Evolutionary conservation across 106 monocot species (phyloP).

Genomic region (Apostasia ramifera): DNA sequence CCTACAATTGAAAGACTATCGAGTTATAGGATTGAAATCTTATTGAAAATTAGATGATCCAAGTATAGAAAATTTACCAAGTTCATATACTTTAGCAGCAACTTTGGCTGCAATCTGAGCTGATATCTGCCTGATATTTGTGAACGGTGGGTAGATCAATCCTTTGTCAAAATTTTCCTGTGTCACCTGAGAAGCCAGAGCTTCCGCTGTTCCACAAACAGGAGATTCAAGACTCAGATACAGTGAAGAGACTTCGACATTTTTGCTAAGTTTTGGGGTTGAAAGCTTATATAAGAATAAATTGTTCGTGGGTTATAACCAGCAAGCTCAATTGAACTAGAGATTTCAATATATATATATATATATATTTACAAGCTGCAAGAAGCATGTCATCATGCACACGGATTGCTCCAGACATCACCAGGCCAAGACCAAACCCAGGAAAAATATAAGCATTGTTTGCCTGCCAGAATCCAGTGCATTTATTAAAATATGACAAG

Average conservation of each 20-base stretch:
- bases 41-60: no score
- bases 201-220: constrained; percentile 48
- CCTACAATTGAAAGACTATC: constrained; percentile 29
- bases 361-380: constrained; percentile 72
- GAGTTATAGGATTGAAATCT: not conserved
- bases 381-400: constrained; percentile 74
- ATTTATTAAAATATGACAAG: not conserved
- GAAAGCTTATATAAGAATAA: no score
- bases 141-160: constrained; percentile 81
- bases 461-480: constrained; percentile 19
- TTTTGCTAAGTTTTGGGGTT: no score
- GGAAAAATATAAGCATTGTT: constrained; percentile 89
- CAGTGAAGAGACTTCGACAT: no score
- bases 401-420: constrained; percentile 71
- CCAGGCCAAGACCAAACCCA: constrained; percentile 73
- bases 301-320: not conserved
- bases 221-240: not conserved
- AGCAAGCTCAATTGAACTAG: not conserved
- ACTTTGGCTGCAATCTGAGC: constrained; percentile 82
- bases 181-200: constrained; percentile 67
- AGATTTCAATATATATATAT: not conserved
- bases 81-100: constrained; percentile 86
- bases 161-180: constrained; percentile 68
- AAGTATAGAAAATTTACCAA: constrained; percentile 28
- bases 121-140: constrained; percentile 82